Conservation (phyloP, 768 basidiomycete species). For the Lactarius pseudohatsudake region DNA sequence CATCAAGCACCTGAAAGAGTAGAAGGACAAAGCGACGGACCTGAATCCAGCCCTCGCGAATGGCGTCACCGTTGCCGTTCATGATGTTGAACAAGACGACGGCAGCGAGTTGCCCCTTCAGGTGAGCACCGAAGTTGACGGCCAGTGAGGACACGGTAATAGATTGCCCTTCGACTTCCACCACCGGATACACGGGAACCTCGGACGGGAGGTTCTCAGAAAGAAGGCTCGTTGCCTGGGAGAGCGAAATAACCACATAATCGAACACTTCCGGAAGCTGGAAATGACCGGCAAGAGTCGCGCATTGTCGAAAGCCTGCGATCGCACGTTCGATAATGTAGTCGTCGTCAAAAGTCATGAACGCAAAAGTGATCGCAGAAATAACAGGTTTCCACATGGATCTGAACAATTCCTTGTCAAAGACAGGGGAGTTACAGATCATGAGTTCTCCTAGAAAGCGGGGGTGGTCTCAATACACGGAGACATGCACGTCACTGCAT, state of each 20-base stretch:
- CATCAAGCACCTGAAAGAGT: constrained; percentile 13
- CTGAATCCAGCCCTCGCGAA: constrained; percentile 94
- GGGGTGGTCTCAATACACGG: background rate
- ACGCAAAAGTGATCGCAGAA: constrained; percentile 93
- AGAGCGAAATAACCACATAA: constrained; percentile 89
- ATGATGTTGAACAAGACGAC: constrained; percentile 98
- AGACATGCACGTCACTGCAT: constrained; percentile 28
- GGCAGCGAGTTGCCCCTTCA: constrained; percentile 93
- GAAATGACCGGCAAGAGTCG: constrained; percentile 88
- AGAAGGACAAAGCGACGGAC: constrained; percentile 41
- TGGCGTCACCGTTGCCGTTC: constrained; percentile 90
- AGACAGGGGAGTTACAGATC: constrained; percentile 73
- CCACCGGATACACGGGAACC: constrained; percentile 81
- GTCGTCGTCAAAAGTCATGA: constrained; percentile 95
- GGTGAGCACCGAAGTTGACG: constrained; percentile 91
- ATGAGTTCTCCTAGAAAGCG: constrained; percentile 57
- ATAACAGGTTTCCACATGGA: constrained; percentile 91
- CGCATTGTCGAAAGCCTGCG: constrained; percentile 95
- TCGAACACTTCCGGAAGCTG: constrained; percentile 94
- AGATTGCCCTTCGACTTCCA: constrained; percentile 86
- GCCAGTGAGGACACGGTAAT: constrained; percentile 91
- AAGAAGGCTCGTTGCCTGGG: constrained; percentile 86
- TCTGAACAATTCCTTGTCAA: constrained; percentile 93
- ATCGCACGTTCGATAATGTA: constrained; percentile 94
- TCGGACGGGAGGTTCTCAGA: constrained; percentile 67